Evolutionary conservation across 176 grass and related monocot genomes (phyloP).

Genomic region (Bothriochloa decipiens): DNA sequence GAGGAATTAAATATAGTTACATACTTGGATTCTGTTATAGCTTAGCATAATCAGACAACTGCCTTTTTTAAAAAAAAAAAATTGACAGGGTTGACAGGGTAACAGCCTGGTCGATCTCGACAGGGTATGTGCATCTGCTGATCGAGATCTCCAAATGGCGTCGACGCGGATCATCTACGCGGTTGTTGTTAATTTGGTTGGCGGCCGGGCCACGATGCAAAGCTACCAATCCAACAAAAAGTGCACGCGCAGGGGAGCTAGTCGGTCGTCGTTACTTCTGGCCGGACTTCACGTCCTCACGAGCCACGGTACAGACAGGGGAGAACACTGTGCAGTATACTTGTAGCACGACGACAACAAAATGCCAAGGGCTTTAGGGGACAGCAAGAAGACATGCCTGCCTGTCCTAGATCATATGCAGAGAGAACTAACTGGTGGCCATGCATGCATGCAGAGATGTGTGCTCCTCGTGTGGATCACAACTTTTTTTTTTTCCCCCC

Average conservation of each 20-base stretch:
- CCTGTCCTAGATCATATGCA: not conserved
- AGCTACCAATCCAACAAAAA: not conserved
- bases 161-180: not conserved
- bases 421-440: not conserved
- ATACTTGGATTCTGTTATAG: not conserved
- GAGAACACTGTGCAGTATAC: not conserved
- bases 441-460: slow-evolving; percentile 5
- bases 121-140: not conserved
- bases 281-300: not conserved
- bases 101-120: not conserved
- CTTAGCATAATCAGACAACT: not conserved
- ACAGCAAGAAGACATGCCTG: slow-evolving; percentile 5
- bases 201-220: not conserved
- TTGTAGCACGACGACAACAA: slow-evolving; percentile 23
- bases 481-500: not conserved
- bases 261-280: not conserved
- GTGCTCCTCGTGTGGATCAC: slow-evolving; percentile 46
- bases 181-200: not conserved
- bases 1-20: not conserved
- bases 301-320: not conserved
- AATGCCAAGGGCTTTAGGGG: slow-evolving; percentile 19
- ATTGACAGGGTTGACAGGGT: not conserved
- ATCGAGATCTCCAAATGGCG: slow-evolving; percentile 11
- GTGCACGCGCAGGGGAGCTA: not conserved
- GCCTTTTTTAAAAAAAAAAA: not conserved